Evolutionary conservation across 208 protist genomes (phyloP).

Genomic region (Acanthamoeba healyi): DNA sequence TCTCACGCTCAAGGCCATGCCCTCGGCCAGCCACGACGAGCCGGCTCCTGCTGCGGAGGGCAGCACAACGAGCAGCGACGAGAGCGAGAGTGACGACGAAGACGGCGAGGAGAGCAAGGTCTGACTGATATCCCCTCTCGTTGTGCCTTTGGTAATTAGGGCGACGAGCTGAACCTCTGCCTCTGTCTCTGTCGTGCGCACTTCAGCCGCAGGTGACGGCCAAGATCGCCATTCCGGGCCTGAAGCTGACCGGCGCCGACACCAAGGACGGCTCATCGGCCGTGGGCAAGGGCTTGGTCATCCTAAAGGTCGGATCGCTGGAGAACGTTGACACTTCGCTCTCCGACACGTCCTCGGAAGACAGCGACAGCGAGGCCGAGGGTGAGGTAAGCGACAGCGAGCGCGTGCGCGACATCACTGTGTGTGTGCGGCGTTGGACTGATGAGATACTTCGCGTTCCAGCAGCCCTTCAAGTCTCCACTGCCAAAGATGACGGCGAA

Average conservation of each 20-base stretch:
- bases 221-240: slow-evolving; percentile 49
- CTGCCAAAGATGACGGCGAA: not conserved
- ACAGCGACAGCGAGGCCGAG: not conserved
- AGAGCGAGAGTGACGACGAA: slow-evolving; percentile 13
- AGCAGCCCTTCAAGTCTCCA: too few species aligned
- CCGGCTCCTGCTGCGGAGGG: not conserved
- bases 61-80: not conserved
- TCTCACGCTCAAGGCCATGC: not conserved
- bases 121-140: too few species aligned
- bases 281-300: slow-evolving; percentile 24
- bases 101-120: not conserved
- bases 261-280: slow-evolving; percentile 53
- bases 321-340: not conserved
- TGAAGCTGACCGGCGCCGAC: slow-evolving; percentile 41
- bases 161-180: too few species aligned
- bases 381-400: too few species aligned
- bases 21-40: not conserved
- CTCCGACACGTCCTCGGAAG: not conserved
- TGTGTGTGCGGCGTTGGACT: too few species aligned
- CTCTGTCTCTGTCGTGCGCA: not conserved
- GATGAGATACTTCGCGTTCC: too few species aligned
- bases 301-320: not conserved
- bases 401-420: too few species aligned
- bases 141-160: too few species aligned
- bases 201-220: not conserved